Percentiles rank a stretch among this genome's conserved stretches.
These are phyloP conservation scores for Ustilago curta DNA, from an alignment of 1,284 basidiomycete genomes.

Conservation along the genomic window DNA sequence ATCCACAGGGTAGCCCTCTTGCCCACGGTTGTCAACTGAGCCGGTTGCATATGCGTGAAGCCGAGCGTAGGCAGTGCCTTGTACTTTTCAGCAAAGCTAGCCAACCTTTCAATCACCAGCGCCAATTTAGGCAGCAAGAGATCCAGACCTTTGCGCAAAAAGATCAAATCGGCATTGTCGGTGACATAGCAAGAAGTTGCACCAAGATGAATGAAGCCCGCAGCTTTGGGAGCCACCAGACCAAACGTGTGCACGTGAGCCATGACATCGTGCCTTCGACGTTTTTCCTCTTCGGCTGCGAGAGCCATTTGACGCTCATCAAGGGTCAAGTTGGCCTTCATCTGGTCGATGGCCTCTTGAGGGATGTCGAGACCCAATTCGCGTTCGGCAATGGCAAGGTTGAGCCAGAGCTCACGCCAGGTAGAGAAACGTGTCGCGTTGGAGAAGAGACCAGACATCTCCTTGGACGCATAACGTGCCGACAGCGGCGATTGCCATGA, in stretches of 20 bases:
- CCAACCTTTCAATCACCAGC: conserved; percentile 87
- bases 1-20: conserved; percentile 99
- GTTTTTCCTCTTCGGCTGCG: conserved; percentile 95
- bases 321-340: conserved; percentile 86
- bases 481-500: conserved; percentile 67
- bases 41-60: conserved; percentile 99
- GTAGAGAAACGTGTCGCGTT: conserved; percentile 91
- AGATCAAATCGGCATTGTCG: conserved; percentile 90
- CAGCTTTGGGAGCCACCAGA: conserved; percentile 90
- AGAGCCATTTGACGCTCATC: conserved; percentile 91
- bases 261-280: conserved; percentile 98
- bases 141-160: conserved; percentile 86
- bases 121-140: conserved; percentile 88
- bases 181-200: conserved; percentile 99
- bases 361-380: conserved; percentile 91
- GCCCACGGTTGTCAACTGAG: conserved; percentile 98
- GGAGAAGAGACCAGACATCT: conserved; percentile 97
- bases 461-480: conserved; percentile 94
- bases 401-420: conserved; percentile 97
- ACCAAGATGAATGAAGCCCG: conserved; percentile 96
- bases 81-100: conserved; percentile 78
- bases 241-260: conserved; percentile 99
- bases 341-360: conserved; percentile 91
- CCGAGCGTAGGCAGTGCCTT: conserved; percentile 75
- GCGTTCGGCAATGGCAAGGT: conserved; percentile 94